These are phyloP conservation scores for Stevia rebaudiana DNA, from an alignment of 140 eudicot genomes.

Conservation along the genomic window DNA sequence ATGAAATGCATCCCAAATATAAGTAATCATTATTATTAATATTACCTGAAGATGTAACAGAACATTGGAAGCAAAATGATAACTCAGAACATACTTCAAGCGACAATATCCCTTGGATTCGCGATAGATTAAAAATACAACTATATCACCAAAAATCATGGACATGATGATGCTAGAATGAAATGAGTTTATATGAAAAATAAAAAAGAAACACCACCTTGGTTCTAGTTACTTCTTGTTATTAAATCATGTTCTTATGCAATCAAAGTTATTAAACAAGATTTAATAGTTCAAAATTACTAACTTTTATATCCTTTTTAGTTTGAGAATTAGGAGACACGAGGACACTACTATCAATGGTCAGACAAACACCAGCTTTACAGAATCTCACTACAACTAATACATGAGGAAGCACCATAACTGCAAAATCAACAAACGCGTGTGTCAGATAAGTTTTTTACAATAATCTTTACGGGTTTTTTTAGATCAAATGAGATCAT, in stretches of 20 bases:
- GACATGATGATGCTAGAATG: slow-evolving; percentile 18
- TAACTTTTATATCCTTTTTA: slow-evolving; percentile 10
- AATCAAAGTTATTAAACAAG: neutral
- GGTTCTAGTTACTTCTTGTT: neutral
- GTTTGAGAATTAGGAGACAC: slow-evolving; percentile 14
- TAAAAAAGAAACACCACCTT: neutral
- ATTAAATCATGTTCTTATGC: slow-evolving; percentile 11
- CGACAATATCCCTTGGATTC: neutral
- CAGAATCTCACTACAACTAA: slow-evolving; percentile 25
- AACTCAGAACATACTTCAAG: neutral
- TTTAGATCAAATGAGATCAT: slow-evolving; percentile 6
- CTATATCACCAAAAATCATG: slow-evolving; percentile 22
- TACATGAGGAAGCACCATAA: slow-evolving; percentile 24
- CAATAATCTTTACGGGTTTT: neutral
- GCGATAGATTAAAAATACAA: neutral
- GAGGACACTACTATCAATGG: slow-evolving; percentile 31
- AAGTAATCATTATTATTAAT: too few relatives aligned
- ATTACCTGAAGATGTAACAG: slow-evolving; percentile 23
- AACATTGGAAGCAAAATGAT: neutral
- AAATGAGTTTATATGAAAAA: neutral
- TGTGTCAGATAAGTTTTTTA: neutral
- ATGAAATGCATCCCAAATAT: slow-evolving; percentile 4
- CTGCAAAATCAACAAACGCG: slow-evolving; percentile 13
- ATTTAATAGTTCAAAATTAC: neutral
- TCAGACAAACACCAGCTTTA: slow-evolving; percentile 30